Evolutionary conservation across 495 filamentous ascomycete genomes (phyloP), one percentile per base, ranked within the genome.

Genomic region (Penicillium desertorum): DNA sequence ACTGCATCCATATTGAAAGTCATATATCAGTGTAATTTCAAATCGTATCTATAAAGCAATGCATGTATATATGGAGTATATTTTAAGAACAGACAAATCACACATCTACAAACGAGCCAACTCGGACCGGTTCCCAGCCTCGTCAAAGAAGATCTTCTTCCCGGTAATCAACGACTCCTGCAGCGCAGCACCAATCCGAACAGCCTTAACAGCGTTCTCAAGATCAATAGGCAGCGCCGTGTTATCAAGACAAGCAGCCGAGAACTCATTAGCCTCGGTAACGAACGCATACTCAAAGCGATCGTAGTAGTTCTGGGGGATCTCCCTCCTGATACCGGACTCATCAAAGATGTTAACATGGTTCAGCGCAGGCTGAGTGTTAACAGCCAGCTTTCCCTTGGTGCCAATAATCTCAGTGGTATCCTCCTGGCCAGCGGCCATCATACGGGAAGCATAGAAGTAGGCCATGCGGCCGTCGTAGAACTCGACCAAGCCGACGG

Each of bases 391-490:
- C 62, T 86, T 86, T 5, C 84, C 84, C 51, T 78, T 70, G 0
- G 84, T 87, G 7, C 84, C 84, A 54, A 87, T 82, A 49, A 88
- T 76, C 70, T 88, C 85, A 0, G 84, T 85, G 56, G 74, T 78
- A 59, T 88, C 85, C 58, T 85, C 77, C 69, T 87, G 85, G 1
- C 85, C 85, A 2, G 79, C 76, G 0, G 82, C 79, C 81, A 87
- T 87, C 83, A 86, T 87, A 16, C 84, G 72, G 8, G 69, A 76
- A 19, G 70, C 72, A 66, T 83, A 87, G 56, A 85, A 81, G 57
- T 86, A 85, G 6, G 83, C 84, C 37, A 88, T 79, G 61, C 79
- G 76, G 16, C 82, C 83, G 41, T 76, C 79, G 54, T 77, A 80
- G 67, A 86, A 88, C 71, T 88, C 85, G 8, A 86, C 79, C 29